Evolutionary conservation across 2,329 filamentous ascomycete species (phyloP).

Genomic region (Ophiostoma novo-ulmi): DNA sequence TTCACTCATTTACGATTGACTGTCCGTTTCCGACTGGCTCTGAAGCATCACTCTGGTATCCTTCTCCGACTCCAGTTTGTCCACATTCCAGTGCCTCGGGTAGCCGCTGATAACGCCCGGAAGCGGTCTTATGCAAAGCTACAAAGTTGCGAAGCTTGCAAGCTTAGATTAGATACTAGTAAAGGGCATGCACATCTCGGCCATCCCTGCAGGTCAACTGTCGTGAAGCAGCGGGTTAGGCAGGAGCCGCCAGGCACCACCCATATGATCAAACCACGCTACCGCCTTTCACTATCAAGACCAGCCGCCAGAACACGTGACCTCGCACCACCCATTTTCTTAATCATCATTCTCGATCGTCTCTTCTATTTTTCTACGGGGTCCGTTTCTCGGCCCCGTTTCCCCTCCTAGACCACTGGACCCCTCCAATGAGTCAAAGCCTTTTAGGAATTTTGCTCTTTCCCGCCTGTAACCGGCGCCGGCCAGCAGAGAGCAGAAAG

Average conservation of each 20-base stretch:
- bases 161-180: background rate
- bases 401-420: slow-evolving; percentile 17
- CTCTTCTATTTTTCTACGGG: slow-evolving; percentile 8
- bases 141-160: background rate
- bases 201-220: background rate
- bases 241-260: background rate
- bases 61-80: background rate
- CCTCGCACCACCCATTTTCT: background rate
- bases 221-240: background rate
- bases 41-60: background rate
- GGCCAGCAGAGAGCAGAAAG: background rate
- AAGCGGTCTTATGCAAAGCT: background rate
- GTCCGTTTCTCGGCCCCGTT: slow-evolving; percentile 22
- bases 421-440: slow-evolving; percentile 23
- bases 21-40: background rate
- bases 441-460: slow-evolving; percentile 13
- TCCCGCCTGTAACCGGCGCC: slow-evolving; percentile 18
- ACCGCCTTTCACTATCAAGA: background rate
- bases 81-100: slow-evolving; percentile 4
- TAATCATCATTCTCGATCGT: background rate
- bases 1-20: background rate
- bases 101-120: slow-evolving; percentile 1
- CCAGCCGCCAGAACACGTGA: background rate
- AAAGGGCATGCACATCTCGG: background rate
- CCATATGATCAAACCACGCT: background rate